These are phyloP conservation scores for Naganishia friedmannii DNA, from an alignment of 768 basidiomycete genomes.

Conservation along the genomic window DNA sequence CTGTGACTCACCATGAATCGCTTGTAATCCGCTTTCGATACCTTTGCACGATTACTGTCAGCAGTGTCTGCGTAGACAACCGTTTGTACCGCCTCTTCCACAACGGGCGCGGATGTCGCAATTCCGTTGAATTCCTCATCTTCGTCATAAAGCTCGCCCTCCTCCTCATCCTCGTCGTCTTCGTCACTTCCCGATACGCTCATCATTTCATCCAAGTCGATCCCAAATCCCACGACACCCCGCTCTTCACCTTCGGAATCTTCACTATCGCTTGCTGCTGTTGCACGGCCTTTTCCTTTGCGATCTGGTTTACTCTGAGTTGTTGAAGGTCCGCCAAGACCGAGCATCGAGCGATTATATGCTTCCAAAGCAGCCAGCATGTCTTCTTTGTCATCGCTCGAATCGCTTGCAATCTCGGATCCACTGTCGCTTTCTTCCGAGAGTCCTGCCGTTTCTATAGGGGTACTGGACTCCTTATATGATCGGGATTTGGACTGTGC, in stretches of 20 bases:
- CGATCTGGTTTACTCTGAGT: conserved; percentile 26
- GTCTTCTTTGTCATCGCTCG: conserved; percentile 29
- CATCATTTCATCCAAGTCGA: conserved; percentile 9
- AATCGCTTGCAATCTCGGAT: conserved; percentile 18
- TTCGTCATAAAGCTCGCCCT: conserved; percentile 30
- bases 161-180: conserved; percentile 15
- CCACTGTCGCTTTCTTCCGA: neutral
- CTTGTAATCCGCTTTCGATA: conserved; percentile 44
- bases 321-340: conserved; percentile 27
- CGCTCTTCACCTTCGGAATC: conserved; percentile 25
- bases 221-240: neutral
- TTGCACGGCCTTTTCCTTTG: conserved; percentile 28
- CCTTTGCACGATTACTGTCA: conserved; percentile 6
- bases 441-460: neutral
- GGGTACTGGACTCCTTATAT: too few relatives aligned
- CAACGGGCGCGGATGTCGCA: conserved; percentile 22
- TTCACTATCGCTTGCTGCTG: neutral
- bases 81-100: conserved; percentile 39
- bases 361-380: conserved; percentile 51
- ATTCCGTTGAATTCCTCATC: conserved; percentile 32
- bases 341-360: conserved; percentile 48
- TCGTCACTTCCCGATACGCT: conserved; percentile 8
- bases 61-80: conserved; percentile 45
- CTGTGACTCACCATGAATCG: conserved; percentile 50
- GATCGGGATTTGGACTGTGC: neutral